phyloP scores from a whole-genome alignment of 2,329 filamentous ascomycete species.

The Aspergillus sp. region DNA sequence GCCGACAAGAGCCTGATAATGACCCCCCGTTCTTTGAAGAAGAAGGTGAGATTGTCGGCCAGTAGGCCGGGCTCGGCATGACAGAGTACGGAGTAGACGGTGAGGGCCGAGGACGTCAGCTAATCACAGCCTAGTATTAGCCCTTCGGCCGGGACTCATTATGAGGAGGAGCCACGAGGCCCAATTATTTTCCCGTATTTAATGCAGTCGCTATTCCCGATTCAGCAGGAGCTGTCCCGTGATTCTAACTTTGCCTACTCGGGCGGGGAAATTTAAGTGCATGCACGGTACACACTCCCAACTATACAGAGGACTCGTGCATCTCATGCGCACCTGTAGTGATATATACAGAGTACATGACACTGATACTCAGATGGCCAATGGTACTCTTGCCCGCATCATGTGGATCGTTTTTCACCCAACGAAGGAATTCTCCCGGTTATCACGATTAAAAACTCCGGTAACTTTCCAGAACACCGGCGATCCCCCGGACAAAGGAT shows the following conservation, averaged over 20 bases:
- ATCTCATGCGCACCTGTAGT: too few relatives aligned
- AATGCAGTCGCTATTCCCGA: background rate
- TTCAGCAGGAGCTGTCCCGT: background rate
- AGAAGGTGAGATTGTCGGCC: too few relatives aligned
- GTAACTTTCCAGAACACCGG: background rate
- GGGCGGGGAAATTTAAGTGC: too few relatives aligned
- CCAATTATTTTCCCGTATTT: background rate
- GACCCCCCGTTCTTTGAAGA: background rate
- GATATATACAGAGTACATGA: too few relatives aligned
- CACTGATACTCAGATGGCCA: too few relatives aligned
- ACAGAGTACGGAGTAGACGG: background rate
- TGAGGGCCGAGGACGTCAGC: background rate
- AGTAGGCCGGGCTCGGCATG: background rate
- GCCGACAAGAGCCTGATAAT: background rate
- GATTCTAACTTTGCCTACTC: background rate
- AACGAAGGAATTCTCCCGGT: too few relatives aligned
- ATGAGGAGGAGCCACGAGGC: background rate
- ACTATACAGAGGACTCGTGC: too few relatives aligned
- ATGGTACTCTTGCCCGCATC: too few relatives aligned
- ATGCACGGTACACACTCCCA: too few relatives aligned
- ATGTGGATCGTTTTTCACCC: too few relatives aligned
- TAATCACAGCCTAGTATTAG: background rate
- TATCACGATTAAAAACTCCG: too few relatives aligned
- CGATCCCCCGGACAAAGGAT: background rate
- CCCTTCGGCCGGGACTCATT: background rate